Percentiles rank a stretch among this genome's conserved stretches.
phyloP scores from a whole-genome alignment of 2,329 filamentous ascomycete species.

The Trichoderma hamatum region DNA sequence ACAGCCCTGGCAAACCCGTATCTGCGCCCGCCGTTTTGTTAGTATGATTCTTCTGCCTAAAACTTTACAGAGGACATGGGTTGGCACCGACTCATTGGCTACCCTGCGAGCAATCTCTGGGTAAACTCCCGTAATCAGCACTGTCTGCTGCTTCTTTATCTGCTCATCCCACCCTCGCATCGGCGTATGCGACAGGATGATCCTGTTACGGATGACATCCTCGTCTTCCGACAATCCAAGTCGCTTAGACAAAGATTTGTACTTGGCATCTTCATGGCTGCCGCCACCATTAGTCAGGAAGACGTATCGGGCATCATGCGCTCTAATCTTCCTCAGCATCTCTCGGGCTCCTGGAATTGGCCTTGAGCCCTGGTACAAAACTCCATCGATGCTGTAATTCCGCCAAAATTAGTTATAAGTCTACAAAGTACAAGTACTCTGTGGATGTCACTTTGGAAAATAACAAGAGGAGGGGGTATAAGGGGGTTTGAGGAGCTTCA shows the following conservation, averaged over 20 bases:
- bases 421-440: background rate
- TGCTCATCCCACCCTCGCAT: constrained; percentile 60
- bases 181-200: constrained; percentile 87
- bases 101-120: constrained; percentile 70
- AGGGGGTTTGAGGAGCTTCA: background rate
- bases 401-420: background rate
- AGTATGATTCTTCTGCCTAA: background rate
- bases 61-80: background rate
- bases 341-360: constrained; percentile 78
- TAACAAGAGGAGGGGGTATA: background rate
- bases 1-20: constrained; percentile 81
- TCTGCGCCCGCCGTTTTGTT: constrained; percentile 32
- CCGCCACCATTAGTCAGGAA: constrained; percentile 95
- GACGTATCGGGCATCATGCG: constrained; percentile 83
- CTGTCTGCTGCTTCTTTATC: constrained; percentile 51
- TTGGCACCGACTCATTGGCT: constrained; percentile 60
- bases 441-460: background rate
- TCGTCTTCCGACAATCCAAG: constrained; percentile 39
- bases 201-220: constrained; percentile 40
- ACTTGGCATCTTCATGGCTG: constrained; percentile 64
- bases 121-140: constrained; percentile 74
- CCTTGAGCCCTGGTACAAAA: constrained; percentile 81
- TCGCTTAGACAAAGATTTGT: constrained; percentile 40
- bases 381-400: constrained; percentile 74
- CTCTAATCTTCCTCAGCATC: constrained; percentile 72